Conservation (phyloP, 2,329 filamentous ascomycete species). For the Diplodia intermedia region DNA sequence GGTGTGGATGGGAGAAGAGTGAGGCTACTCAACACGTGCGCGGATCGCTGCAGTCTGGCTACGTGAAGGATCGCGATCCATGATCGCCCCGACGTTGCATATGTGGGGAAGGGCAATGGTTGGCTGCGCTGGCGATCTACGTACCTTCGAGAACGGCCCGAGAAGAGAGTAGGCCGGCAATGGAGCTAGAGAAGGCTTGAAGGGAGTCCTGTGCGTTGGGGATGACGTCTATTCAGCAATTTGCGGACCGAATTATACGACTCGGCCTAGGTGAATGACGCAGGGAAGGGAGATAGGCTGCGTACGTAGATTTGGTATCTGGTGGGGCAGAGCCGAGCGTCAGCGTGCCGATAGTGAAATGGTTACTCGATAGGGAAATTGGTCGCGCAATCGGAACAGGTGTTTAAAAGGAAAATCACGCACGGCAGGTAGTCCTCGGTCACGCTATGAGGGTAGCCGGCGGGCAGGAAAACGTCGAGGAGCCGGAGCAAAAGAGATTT, state of each 20-base stretch:
- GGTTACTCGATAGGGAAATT: constrained; percentile 30
- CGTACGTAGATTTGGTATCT: constrained; percentile 74
- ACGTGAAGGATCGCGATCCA: constrained; percentile 13
- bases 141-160: constrained; percentile 78
- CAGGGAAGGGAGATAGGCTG: constrained; percentile 26
- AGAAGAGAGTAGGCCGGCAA: constrained; percentile 79
- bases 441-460: constrained; percentile 87
- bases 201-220: constrained; percentile 67
- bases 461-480: constrained; percentile 80
- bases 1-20: background rate
- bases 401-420: constrained; percentile 1
- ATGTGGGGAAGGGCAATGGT: constrained; percentile 22
- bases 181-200: constrained; percentile 84
- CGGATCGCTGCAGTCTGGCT: constrained; percentile 18
- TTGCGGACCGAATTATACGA: constrained; percentile 21
- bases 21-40: constrained; percentile 12
- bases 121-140: constrained; percentile 44
- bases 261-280: background rate
- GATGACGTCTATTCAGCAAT: constrained; percentile 21
- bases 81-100: constrained; percentile 22
- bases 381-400: constrained; percentile 2
- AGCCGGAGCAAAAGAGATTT: constrained; percentile 48
- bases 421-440: constrained; percentile 81
- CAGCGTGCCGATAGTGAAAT: background rate
- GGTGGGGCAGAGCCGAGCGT: constrained; percentile 15